Base-by-base conservation (phyloP, 176 grass and related monocot genomes). In the Zizania latifolia region DNA sequence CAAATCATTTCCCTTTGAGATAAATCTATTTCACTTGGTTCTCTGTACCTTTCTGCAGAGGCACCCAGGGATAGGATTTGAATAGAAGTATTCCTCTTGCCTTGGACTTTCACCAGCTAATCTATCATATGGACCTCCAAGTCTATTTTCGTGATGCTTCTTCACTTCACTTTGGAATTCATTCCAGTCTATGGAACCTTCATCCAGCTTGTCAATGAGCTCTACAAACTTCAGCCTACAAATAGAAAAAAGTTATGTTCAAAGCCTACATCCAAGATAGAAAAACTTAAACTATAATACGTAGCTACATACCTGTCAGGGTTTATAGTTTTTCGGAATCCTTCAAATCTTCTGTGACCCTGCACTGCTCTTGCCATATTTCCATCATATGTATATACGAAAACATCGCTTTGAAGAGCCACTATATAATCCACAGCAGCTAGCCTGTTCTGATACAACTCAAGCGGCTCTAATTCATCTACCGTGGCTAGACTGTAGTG, bases 341-440 rank as follows among this genome's bases (percentile, higher is more conserved):
- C 85, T 71, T 84, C 80, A 5, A 92, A 91, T 71, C 77, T 58
- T 41, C 92, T 68, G 65, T 95, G 92, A 41, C 92, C 92, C 65
- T 84, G 86, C 6, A 95, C 86, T 28, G 92, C 88, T 64, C 76
- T 89, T 15, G 92, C 92, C 92, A 95, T 95, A 50, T 95, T 95
- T 7, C 92, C 92, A n/a, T 89, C 86, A n/a, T 95, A 84, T 1
- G 92, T 92, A 19, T 92, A 89, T 2, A 92, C 86, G 15, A 95
- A 95, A 1, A 86, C 86, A 21, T 95, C 86, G 37, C 92, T 92
- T 24, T 78, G 45, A 27, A 87, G 58, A 3, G 92, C 89, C 13
- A 95, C 89, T 27, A 86, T 82, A 74, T 95, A 89, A 30, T 95
- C 92, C 21, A 95, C 56, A 51, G 89, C 92, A 51, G 92, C 92